phyloP scores from a whole-genome alignment of 371 early-diverging fungal genomes.

The Apophysomyces variabilis region DNA sequence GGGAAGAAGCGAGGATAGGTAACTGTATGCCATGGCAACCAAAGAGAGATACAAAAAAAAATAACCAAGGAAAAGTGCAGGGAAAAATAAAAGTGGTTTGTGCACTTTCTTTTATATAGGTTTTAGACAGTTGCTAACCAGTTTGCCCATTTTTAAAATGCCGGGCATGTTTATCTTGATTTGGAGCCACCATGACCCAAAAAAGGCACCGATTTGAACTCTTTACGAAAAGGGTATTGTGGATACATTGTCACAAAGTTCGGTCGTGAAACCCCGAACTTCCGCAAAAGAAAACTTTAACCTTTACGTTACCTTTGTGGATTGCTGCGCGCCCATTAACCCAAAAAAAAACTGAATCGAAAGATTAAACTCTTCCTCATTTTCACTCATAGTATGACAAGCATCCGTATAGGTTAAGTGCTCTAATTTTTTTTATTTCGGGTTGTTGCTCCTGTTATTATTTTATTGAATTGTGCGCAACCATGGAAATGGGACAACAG shows the following conservation, averaged over 20 bases:
- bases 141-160: background rate
- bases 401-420: background rate
- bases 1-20: background rate
- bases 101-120: background rate
- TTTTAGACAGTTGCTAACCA: background rate
- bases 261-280: no score
- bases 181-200: no score
- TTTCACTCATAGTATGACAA: background rate
- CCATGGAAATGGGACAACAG: slow-evolving; percentile 1
- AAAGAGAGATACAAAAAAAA: background rate
- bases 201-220: no score
- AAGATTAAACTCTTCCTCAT: no score
- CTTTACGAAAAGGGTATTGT: no score
- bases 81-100: background rate
- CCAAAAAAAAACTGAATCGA: no score
- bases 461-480: background rate
- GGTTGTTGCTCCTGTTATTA: background rate
- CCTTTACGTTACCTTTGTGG: no score
- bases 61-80: background rate
- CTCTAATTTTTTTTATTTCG: background rate
- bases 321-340: no score
- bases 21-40: background rate
- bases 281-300: no score
- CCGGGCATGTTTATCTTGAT: no score
- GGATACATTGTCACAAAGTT: no score